Percentiles rank a stretch among this genome's conserved stretches.
These are phyloP conservation scores for Cladobotryum mycophilum DNA, from an alignment of 2,329 filamentous ascomycete species.

Conservation along the genomic window DNA sequence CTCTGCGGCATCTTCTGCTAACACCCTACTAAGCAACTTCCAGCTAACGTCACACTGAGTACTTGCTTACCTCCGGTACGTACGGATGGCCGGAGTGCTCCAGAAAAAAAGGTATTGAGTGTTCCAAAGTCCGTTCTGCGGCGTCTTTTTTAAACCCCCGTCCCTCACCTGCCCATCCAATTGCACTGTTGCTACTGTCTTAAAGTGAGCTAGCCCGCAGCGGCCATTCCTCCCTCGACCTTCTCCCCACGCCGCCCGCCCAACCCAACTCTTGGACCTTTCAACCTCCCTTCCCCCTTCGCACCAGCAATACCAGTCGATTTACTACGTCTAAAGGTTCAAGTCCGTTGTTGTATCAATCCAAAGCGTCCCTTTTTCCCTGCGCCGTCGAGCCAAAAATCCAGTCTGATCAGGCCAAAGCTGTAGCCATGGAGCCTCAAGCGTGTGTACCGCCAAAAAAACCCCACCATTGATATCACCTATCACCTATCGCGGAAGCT, in stretches of 20 bases:
- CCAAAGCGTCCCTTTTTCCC: background rate
- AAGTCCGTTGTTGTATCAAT: background rate
- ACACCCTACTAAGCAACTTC: too few relatives aligned
- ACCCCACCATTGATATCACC: slow-evolving; percentile 12
- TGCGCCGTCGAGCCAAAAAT: background rate
- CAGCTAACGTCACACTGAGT: too few relatives aligned
- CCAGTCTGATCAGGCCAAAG: slow-evolving; percentile 6
- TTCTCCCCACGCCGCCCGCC: background rate
- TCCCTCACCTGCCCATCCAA: too few relatives aligned
- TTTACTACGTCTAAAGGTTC: background rate
- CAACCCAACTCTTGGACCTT: slow-evolving; percentile 1
- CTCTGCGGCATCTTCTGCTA: too few relatives aligned
- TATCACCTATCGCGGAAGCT: slow-evolving; percentile 9
- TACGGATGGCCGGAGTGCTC: too few relatives aligned
- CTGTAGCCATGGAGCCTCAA: slow-evolving; percentile 12
- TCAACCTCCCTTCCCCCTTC: background rate
- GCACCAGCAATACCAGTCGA: background rate
- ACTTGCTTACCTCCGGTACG: too few relatives aligned
- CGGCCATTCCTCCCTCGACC: slow-evolving; percentile 5
- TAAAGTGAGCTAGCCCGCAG: slow-evolving; percentile 8
- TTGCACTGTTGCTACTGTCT: background rate
- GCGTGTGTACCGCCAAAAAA: slow-evolving; percentile 3
- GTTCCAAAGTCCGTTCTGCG: too few relatives aligned
- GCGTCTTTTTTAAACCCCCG: too few relatives aligned
- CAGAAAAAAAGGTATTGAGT: too few relatives aligned